A percentile compares a stretch with the other conserved stretches of the same genome.
Conservation (phyloP, 306 rosid species). For the Morella rubra region DNA sequence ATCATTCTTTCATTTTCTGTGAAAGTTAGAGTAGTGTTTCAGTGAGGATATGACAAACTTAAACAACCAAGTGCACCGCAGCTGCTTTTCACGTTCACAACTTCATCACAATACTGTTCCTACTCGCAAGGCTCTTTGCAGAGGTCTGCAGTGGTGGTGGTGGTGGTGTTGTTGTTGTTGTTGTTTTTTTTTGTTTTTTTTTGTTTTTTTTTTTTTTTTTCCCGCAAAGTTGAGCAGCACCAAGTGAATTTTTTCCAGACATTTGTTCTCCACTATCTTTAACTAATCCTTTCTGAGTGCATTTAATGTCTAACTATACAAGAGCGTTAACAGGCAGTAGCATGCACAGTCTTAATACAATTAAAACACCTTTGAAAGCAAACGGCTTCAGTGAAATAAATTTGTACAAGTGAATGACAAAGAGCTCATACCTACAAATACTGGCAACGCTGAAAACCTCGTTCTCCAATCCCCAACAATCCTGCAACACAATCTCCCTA, state of each 20-base stretch:
- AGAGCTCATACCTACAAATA: slow-evolving; percentile 56
- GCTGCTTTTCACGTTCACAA: not conserved
- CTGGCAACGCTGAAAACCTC: slow-evolving; percentile 52
- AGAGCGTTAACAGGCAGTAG: not conserved
- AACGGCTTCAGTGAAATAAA: not conserved
- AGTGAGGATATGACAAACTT: not conserved
- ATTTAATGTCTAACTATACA: not conserved
- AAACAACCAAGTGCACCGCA: not conserved
- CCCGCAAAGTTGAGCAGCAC: not conserved
- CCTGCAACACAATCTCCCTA: slow-evolving; percentile 63
- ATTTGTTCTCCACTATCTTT: too few species aligned
- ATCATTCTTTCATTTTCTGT: not conserved
- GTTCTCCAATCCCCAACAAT: slow-evolving; percentile 82
- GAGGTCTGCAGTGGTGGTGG: not conserved
- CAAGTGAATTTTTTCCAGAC: not conserved
- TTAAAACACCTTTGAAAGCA: not conserved
- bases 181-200: not conserved
- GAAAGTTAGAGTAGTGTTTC: not conserved
- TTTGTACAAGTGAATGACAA: slow-evolving; percentile 11
- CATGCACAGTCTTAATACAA: not conserved
- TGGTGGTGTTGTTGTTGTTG: too few species aligned
- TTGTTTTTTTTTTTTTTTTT: not conserved
- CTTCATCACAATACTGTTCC: too few species aligned
- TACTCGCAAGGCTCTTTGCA: not conserved
- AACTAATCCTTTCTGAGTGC: not conserved